Base-by-base conservation (phyloP, 495 filamentous ascomycete species). In the Amniculicola lignicola region DNA sequence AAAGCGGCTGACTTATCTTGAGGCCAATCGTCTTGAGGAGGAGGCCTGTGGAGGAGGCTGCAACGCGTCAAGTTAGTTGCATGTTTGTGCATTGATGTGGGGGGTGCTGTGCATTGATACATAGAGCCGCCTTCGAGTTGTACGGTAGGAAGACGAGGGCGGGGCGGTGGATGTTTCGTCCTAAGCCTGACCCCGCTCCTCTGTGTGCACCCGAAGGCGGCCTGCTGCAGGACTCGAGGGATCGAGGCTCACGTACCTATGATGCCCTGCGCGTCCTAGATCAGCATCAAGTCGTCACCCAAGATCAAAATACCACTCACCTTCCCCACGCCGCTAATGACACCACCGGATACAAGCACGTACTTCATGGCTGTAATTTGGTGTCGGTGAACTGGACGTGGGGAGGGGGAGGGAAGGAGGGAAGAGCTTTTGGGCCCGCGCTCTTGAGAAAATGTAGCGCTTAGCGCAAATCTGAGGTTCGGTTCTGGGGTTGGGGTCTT, bases 1-100 rank as follows among this genome's bases (percentile, higher is more conserved):
- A 38, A 15, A 16, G 22, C 37, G 25, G 37, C 50, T 51, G 58
- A 65, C 76, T 67, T 74, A 85, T 82, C 70, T 82, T 85, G 36
- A 88, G 75, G 41, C 90, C 90, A 50, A 80, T 75, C 1, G 90
- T 90, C 79, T 96, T 95, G 51, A 95, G 79, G 53, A 96, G 77
- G 57, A 90, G 74, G 29, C 88, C 89, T n/a, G 82, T 80, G 11
- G 79, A 84, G 50, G 80, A 83, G 54, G 83, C 83, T 81, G 47
- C 57, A 61, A 67, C 65, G 64, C 63, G 59, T 67, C 60, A 65
- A 57, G 57, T 59, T 52, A 55, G 60, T 53, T 40, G 37, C 37
- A 40, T 12, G 11, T 40, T 6, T 40, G 6, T n/a, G 29, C n/a
- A 7, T 33, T n/a, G 29, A 33, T n/a, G 29, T n/a, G 29, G 7